Evolutionary conservation across 106 monocot genomes (phyloP).

Genomic region (Narthecium ossifragum): DNA sequence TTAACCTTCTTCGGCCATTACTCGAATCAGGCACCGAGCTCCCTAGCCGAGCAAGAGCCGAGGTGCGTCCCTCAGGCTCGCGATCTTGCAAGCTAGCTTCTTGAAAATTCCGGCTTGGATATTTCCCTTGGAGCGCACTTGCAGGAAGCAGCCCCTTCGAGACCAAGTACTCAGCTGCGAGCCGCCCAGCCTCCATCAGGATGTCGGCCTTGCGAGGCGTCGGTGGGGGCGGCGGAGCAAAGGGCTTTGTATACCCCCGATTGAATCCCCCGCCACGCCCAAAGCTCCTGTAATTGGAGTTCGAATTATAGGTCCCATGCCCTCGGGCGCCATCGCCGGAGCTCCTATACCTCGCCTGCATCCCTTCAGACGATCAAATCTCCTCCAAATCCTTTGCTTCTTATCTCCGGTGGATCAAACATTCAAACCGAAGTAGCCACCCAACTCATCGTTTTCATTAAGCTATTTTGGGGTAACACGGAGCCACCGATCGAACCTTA

Average conservation of each 20-base stretch:
- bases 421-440: not conserved
- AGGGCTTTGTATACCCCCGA: conserved; percentile 9
- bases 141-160: conserved; percentile 56
- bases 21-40: conserved; percentile 14
- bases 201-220: conserved; percentile 48
- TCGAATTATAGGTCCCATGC: not conserved
- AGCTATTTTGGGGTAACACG: too few species aligned
- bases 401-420: too few species aligned
- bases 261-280: conserved; percentile 12
- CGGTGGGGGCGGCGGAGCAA: conserved; percentile 14
- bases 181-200: conserved; percentile 71
- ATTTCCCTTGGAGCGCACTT: conserved; percentile 19
- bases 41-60: conserved; percentile 45
- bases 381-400: not conserved
- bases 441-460: not conserved
- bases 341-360: conserved; percentile 7
- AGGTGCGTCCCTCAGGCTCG: not conserved
- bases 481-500: not conserved
- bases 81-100: conserved; percentile 18
- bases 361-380: not conserved
- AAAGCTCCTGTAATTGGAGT: not conserved
- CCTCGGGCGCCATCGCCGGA: not conserved
- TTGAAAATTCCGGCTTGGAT: conserved; percentile 14
- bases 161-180: conserved; percentile 86
- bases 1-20: conserved; percentile 21